phyloP scores from a whole-genome alignment of 2,329 filamentous ascomycete species.

The Fusarium agapanthi region DNA sequence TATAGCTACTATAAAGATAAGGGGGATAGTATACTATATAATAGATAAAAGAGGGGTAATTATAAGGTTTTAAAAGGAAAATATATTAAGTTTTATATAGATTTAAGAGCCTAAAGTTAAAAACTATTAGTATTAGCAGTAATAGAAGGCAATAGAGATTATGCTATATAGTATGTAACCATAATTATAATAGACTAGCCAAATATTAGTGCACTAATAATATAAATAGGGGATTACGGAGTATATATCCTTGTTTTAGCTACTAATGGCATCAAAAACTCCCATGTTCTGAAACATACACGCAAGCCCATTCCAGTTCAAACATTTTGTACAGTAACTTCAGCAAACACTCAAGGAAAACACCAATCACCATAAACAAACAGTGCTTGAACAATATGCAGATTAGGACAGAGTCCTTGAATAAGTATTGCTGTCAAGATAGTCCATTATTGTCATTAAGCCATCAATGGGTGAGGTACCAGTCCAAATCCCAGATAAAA shows the following conservation, averaged over 20 bases:
- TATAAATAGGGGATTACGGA: no score
- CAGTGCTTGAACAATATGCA: conserved; percentile 7
- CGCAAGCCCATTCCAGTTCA: neutral
- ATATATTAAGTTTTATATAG: no score
- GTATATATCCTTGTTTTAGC: neutral
- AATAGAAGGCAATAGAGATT: no score
- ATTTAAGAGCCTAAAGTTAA: no score
- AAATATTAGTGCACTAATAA: no score
- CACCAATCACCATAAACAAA: neutral
- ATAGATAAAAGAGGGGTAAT: no score
- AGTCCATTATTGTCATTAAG: conserved; percentile 39
- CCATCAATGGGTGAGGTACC: conserved; percentile 29
- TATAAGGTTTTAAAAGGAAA: no score
- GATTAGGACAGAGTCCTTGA: conserved; percentile 7
- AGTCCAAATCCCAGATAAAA: conserved; percentile 30
- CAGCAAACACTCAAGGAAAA: neutral
- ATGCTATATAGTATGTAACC: no score
- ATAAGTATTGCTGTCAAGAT: conserved; percentile 22
- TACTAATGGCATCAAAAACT: neutral
- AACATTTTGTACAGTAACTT: neutral
- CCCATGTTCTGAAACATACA: neutral
- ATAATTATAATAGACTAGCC: no score
- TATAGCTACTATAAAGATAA: no score
- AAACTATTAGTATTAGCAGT: no score
- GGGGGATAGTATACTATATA: no score